These are phyloP conservation scores for Gastrolobium bilobum DNA, from an alignment of 306 rosid genomes.

Conservation along the genomic window DNA sequence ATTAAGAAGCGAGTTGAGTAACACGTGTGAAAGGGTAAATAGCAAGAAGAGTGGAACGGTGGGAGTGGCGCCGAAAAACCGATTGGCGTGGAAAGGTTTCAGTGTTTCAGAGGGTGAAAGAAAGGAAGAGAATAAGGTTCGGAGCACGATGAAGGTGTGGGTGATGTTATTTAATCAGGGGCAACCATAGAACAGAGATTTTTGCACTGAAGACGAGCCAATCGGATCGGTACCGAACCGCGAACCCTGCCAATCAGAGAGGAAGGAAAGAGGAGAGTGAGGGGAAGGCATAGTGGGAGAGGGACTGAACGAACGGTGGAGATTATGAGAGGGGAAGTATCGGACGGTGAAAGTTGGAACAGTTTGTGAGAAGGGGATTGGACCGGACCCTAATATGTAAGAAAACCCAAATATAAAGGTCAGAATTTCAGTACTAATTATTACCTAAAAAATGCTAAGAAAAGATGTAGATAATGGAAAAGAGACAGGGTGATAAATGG, in stretches of 20 bases:
- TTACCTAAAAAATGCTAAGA: background rate
- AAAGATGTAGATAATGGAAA: background rate
- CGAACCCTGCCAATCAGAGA: slow-evolving; percentile 48
- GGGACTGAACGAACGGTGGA: slow-evolving; percentile 47
- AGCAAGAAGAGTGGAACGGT: background rate
- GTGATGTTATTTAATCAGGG: background rate
- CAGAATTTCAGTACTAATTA: background rate
- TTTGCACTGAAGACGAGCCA: slow-evolving; percentile 38
- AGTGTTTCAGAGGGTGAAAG: no score
- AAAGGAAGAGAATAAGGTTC: background rate
- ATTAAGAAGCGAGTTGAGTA: background rate
- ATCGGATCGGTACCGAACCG: slow-evolving; percentile 53
- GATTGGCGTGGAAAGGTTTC: background rate
- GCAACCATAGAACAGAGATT: background rate
- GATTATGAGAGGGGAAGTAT: slow-evolving; percentile 39
- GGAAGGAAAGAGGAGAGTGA: slow-evolving; percentile 4
- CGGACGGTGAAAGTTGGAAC: slow-evolving; percentile 57
- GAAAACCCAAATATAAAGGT: slow-evolving; percentile 1
- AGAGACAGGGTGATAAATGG: background rate
- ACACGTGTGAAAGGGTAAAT: background rate
- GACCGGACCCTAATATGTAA: slow-evolving; percentile 49
- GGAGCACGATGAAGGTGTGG: slow-evolving; percentile 12
- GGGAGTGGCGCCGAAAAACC: slow-evolving; percentile 44
- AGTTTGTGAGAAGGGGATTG: slow-evolving; percentile 38
- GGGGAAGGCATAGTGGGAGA: slow-evolving; percentile 17